Evolutionary conservation across 2,329 filamentous ascomycete species (phyloP), one percentile per base, ranked within the genome.

Genomic region (Penicillium sp.): DNA sequence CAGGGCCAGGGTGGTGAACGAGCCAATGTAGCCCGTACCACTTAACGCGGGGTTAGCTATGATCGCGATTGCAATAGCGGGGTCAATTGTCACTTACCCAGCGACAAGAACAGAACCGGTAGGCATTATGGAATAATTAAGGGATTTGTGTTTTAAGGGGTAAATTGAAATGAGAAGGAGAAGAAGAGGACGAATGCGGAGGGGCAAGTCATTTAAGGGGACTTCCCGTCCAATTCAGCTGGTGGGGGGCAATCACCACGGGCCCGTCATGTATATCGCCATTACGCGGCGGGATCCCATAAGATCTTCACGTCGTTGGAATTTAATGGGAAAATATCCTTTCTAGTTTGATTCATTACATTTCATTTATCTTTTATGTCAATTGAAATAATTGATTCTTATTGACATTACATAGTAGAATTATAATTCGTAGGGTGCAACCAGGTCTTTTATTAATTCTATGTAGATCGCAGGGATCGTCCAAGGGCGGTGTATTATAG

Each of bases 11-110:
- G 90, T 82, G 59, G 94, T 99, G 82, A 97, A 97, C 49, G 93
- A 97, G 74, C 94, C 94, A 77, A 99, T 99, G 83, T 99, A 99
- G 80, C 94, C 94, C 63, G 92, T 96, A 71, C 94, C 94, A 84
- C 94, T 67, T 56, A 57, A 66, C 23, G 26, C 20, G 65, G 57
- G 45, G 63, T 60, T 52, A 61, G 64, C 66, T 67, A 63, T 63
- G 68, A 56, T 67, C 54, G 31, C 61, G 49, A 60, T 44, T n/a
- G 33, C n/a, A 29, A 43, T 43, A 52, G 48, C 33, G 41, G 47
- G 27, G 23, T 37, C n/a, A 53, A 45, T 57, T 53, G 23, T 49
- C 43, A 73, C 86, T 80, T 86, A 96, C 92, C 92, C 92, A 69
- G 92, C 92, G 73, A 97, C 86, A 70, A 97, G 85, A 72, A 96